Conservation (phyloP, 1,284 basidiomycete species). For the Ganoderma lingzhi region DNA sequence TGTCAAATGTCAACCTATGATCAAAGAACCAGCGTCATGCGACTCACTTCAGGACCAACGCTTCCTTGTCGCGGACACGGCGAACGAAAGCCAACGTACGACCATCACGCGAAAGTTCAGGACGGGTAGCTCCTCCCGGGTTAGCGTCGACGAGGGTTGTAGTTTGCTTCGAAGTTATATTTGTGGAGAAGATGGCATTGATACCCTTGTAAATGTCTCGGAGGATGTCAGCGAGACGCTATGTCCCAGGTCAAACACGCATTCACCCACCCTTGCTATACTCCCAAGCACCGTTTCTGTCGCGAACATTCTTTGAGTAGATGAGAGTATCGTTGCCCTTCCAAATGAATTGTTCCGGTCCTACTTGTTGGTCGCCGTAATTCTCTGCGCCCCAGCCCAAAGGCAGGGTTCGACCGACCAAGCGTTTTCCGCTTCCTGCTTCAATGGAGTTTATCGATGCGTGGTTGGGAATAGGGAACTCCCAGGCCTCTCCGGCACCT, state of each 20-base stretch:
- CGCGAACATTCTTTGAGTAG: conserved; percentile 68
- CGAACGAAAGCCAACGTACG: conserved; percentile 77
- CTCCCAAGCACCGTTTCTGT: conserved; percentile 56
- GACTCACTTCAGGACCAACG: conserved; percentile 70
- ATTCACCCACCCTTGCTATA: conserved; percentile 67
- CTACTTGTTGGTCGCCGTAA: conserved; percentile 74
- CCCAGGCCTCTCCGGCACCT: conserved; percentile 77
- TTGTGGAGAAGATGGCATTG: conserved; percentile 71
- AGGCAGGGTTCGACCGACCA: conserved; percentile 65
- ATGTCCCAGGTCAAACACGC: neutral
- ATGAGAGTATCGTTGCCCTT: conserved; percentile 62
- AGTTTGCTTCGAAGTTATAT: conserved; percentile 62
- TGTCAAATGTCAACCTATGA: conserved; percentile 7
- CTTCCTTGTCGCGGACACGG: conserved; percentile 75
- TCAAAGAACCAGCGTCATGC: conserved; percentile 1
- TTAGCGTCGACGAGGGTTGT: conserved; percentile 59
- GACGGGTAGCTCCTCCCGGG: conserved; percentile 75
- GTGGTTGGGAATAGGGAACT: conserved; percentile 56
- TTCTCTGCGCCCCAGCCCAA: conserved; percentile 62
- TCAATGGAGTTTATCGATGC: conserved; percentile 42
- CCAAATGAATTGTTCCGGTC: conserved; percentile 77
- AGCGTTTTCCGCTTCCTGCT: conserved; percentile 58
- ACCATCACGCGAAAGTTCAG: conserved; percentile 75
- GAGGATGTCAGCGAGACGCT: conserved; percentile 1
- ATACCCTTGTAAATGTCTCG: conserved; percentile 74